Percentiles rank a stretch among this genome's conserved stretches.
phyloP scores from a whole-genome alignment of 805 yeast species.

The Phaffomyces thermotolerans region DNA sequence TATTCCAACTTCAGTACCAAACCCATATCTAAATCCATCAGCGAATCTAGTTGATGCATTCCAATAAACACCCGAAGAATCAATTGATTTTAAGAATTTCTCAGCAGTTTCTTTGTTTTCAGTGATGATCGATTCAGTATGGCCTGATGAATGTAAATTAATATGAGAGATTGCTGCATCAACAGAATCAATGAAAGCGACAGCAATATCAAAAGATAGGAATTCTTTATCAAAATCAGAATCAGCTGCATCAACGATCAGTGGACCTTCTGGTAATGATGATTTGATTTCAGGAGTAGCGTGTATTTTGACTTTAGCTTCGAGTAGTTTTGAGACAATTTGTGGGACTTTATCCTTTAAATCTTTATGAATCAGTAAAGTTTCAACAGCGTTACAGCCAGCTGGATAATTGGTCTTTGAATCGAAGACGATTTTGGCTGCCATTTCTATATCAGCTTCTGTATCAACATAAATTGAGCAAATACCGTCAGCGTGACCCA shows the following conservation, averaged over 20 bases:
- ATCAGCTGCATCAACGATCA: conserved; percentile 42
- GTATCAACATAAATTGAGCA: conserved; percentile 83
- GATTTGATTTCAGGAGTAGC: conserved; percentile 44
- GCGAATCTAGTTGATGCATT: conserved; percentile 96
- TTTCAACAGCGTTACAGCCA: conserved; percentile 97
- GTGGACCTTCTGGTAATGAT: conserved; percentile 21
- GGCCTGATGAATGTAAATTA: conserved; percentile 88
- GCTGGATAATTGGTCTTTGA: conserved; percentile 96
- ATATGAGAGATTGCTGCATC: conserved; percentile 80
- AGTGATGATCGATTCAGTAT: conserved; percentile 89
- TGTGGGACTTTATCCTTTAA: conserved; percentile 29
- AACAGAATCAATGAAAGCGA: conserved; percentile 50
- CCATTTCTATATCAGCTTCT: conserved; percentile 71
- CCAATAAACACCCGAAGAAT: conserved; percentile 97
- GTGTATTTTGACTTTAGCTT: conserved; percentile 68
- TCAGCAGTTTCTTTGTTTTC: conserved; percentile 66
- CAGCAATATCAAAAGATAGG: conserved; percentile 75
- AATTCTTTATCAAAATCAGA: conserved; percentile 80
- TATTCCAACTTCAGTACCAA: conserved; percentile 98
- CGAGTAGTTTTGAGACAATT: conserved; percentile 40
- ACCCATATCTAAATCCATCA: conserved; percentile 97
- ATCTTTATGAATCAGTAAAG: conserved; percentile 55
- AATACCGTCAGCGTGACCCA: conserved; percentile 98
- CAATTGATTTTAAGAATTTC: conserved; percentile 73
- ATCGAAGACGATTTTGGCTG: conserved; percentile 69